Conservation (phyloP, 306 rosid species). For the Cicer chorassanicum region DNA sequence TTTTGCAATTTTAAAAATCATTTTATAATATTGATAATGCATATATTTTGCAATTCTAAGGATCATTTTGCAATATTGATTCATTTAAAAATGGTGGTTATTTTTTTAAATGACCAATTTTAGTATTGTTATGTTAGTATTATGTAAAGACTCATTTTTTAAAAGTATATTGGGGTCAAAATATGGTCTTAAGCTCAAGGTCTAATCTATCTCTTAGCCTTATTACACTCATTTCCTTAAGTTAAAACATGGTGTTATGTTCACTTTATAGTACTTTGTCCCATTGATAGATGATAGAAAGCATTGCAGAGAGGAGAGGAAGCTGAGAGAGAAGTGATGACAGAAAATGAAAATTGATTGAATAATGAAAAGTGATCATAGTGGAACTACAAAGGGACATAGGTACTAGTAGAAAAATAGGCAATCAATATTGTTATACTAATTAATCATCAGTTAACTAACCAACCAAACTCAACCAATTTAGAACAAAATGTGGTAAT, state of each 20-base stretch:
- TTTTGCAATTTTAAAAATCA: too few species aligned
- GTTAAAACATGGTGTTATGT: neutral
- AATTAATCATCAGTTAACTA: neutral
- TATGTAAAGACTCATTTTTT: too few species aligned
- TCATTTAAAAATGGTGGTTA: too few species aligned
- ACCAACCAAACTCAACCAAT: constrained; percentile 14
- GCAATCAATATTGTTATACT: neutral
- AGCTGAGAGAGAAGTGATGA: constrained; percentile 4
- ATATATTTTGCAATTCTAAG: too few species aligned
- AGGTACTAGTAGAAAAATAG: neutral
- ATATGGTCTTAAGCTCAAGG: too few species aligned
- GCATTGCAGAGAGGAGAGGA: constrained; percentile 7
- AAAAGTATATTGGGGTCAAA: too few species aligned
- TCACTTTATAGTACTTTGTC: neutral
- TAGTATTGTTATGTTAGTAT: too few species aligned
- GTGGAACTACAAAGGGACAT: constrained; percentile 15
- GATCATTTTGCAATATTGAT: too few species aligned
- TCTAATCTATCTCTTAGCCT: neutral
- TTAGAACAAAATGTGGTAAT: neutral
- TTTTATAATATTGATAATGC: too few species aligned
- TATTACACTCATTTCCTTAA: neutral
- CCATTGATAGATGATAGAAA: neutral
- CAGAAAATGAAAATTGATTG: neutral
- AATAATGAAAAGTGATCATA: constrained; percentile 3
- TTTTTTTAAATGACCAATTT: too few species aligned